Percentiles rank a stretch among this genome's conserved stretches.
Conservation (phyloP, 257 asterid genomes). For the Fraxinus pennsylvanica region DNA sequence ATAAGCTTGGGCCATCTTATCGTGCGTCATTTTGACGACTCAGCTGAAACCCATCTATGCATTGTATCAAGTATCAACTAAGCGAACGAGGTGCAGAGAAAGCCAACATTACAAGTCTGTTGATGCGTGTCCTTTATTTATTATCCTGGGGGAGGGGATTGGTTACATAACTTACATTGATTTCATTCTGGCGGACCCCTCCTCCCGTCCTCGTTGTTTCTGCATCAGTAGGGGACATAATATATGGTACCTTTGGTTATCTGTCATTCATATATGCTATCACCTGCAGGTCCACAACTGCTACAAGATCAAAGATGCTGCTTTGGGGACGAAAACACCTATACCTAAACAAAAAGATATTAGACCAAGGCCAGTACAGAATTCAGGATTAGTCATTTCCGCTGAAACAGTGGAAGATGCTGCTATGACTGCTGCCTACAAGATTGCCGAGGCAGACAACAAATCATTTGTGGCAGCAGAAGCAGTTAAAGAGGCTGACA, state of each 20-base stretch:
- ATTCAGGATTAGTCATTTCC: not conserved
- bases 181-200: no score
- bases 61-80: not conserved
- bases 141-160: no score
- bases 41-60: not conserved
- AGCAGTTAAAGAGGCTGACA: slow-evolving; percentile 52
- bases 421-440: slow-evolving; percentile 43
- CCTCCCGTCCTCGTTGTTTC: not conserved
- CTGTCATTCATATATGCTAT: not conserved
- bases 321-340: slow-evolving; percentile 34
- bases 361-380: no score
- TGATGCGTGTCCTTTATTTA: no score
- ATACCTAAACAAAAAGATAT: slow-evolving; percentile 33
- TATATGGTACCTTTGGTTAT: not conserved
- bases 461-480: slow-evolving; percentile 42
- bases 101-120: not conserved
- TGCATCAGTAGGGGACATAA: not conserved
- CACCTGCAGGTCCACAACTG: slow-evolving; percentile 45
- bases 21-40: no score
- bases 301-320: slow-evolving; percentile 40
- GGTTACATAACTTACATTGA: no score
- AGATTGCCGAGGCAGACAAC: slow-evolving; percentile 56
- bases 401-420: slow-evolving; percentile 36
- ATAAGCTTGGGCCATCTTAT: no score
- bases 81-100: not conserved